These are phyloP conservation scores for Nothomitra cinnamomea DNA, from an alignment of 2,329 filamentous ascomycete genomes.

Conservation along the genomic window DNA sequence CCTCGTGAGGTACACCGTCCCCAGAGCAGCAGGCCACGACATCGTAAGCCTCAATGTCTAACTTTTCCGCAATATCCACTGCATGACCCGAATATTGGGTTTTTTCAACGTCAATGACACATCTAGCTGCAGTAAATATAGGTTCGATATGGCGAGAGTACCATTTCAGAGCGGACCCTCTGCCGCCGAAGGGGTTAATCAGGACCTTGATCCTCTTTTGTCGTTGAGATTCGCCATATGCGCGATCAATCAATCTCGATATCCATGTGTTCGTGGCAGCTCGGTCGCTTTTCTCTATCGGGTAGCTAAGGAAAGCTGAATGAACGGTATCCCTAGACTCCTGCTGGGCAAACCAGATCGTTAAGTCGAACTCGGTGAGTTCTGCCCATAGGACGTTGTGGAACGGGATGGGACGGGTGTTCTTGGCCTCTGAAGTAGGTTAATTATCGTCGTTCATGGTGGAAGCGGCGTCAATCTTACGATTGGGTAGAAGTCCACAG, in stretches of 20 bases:
- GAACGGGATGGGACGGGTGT: conserved; percentile 48
- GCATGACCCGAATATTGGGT: conserved; percentile 65
- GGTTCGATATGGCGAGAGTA: conserved; percentile 65
- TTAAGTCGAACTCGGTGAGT: conserved; percentile 39
- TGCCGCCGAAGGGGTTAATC: conserved; percentile 80
- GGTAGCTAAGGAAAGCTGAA: conserved; percentile 43
- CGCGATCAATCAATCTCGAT: conserved; percentile 43
- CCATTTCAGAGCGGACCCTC: conserved; percentile 54
- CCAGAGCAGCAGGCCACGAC: conserved; percentile 80
- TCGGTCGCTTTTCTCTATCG: conserved; percentile 34
- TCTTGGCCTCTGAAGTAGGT: conserved; percentile 24
- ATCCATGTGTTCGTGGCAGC: conserved; percentile 43
- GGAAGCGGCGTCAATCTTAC: conserved; percentile 20
- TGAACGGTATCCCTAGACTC: conserved; percentile 41
- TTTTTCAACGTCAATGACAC: conserved; percentile 53
- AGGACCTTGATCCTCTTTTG: conserved; percentile 72
- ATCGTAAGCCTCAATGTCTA: conserved; percentile 70
- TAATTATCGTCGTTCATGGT: conserved; percentile 6
- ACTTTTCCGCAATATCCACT: conserved; percentile 51
- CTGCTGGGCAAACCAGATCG: conserved; percentile 54
- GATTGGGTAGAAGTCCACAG: conserved; percentile 36
- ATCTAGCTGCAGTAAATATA: conserved; percentile 65
- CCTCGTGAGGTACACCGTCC: conserved; percentile 80
- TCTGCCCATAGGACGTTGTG: conserved; percentile 78
- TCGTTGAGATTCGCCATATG: conserved; percentile 52